phyloP scores from a whole-genome alignment of 768 basidiomycete genomes.

The Mycena latifolia region DNA sequence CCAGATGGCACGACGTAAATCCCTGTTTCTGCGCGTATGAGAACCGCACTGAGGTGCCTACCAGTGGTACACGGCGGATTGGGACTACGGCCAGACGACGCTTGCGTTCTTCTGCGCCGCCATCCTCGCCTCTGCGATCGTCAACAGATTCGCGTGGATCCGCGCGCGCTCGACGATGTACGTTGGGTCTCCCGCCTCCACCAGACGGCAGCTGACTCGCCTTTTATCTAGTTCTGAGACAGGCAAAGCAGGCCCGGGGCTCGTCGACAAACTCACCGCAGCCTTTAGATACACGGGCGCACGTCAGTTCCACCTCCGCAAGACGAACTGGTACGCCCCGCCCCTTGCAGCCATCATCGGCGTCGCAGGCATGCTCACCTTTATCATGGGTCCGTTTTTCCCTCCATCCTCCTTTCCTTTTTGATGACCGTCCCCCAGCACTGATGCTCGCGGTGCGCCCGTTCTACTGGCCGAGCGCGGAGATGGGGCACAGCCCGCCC shows the following conservation, averaged over 20 bases:
- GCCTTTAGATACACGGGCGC: constrained; percentile 36
- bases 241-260: neutral
- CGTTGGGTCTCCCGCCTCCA: neutral
- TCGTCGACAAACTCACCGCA: constrained; percentile 37
- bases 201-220: too few relatives aligned
- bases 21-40: neutral
- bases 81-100: constrained; percentile 46
- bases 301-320: constrained; percentile 39
- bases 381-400: constrained; percentile 38
- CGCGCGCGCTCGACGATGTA: constrained; percentile 26
- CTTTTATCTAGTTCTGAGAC: neutral
- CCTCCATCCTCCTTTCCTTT: neutral
- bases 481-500: constrained; percentile 48
- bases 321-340: constrained; percentile 44
- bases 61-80: constrained; percentile 38
- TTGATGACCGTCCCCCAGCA: constrained; percentile 11
- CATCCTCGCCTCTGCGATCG: constrained; percentile 34
- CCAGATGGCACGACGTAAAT: constrained; percentile 44
- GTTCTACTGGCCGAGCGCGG: constrained; percentile 45
- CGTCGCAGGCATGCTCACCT: constrained; percentile 40
- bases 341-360: constrained; percentile 42
- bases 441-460: constrained; percentile 43
- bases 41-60: neutral
- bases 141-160: constrained; percentile 24
- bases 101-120: constrained; percentile 45